phyloP scores from a whole-genome alignment of 139 green algal species.

The Chlamydomonas sp. region DNA sequence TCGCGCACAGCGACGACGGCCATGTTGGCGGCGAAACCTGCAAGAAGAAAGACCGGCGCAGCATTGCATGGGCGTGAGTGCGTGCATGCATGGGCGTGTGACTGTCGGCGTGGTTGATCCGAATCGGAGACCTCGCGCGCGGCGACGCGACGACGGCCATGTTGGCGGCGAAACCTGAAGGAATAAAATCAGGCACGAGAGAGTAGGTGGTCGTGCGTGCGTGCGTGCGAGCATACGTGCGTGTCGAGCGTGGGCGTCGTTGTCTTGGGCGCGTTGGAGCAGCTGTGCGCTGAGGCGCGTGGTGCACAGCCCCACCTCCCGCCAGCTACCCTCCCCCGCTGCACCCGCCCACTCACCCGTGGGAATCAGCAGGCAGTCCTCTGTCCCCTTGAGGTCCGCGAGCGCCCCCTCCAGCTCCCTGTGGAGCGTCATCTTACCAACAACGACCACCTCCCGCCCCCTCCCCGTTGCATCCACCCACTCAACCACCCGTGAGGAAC shows the following conservation, averaged over 20 bases:
- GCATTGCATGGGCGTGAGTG: no score
- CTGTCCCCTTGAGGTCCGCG: conserved; percentile 68
- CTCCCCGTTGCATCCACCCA: no score
- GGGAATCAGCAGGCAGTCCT: conserved; percentile 77
- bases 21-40: conserved; percentile 88
- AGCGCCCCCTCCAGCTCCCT: conserved; percentile 72
- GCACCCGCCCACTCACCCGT: conserved; percentile 36
- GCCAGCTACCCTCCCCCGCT: not conserved
- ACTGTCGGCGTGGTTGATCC: no score
- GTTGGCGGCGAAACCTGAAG: conserved; percentile 86
- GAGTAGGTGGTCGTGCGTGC: no score
- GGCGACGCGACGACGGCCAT: conserved; percentile 61
- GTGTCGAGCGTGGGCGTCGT: no score
- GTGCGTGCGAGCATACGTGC: no score
- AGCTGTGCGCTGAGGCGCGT: no score
- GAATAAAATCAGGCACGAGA: not conserved
- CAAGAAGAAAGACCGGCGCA: no score
- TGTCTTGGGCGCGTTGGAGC: no score
- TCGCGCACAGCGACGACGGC: conserved; percentile 52
- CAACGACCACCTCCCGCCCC: conserved; percentile 59
- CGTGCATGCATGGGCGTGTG: no score
- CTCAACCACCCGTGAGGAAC: conserved; percentile 61
- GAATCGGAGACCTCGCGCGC: no score
- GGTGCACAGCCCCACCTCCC: no score
- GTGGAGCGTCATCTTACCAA: conserved; percentile 75